phyloP scores from a whole-genome alignment of 116 monocot species.

The Papilionanthe hybrid region DNA sequence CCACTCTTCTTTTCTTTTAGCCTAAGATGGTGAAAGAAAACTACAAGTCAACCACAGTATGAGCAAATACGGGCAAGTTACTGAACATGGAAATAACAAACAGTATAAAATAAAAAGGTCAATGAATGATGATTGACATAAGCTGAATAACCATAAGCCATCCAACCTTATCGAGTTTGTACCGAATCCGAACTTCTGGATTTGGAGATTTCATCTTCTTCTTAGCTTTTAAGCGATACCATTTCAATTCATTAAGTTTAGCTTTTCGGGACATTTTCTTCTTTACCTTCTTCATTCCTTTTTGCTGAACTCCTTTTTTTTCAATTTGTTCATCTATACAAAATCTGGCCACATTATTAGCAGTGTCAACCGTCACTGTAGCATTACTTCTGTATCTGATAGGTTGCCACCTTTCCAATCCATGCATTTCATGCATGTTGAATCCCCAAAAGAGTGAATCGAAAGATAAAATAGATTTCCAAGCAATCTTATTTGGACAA shows the following conservation, averaged over 20 bases:
- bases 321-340: conserved; percentile 25
- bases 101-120: neutral
- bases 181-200: conserved; percentile 86
- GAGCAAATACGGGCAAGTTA: neutral
- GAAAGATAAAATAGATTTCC: neutral
- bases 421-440: neutral
- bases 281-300: conserved; percentile 26
- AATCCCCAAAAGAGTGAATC: conserved; percentile 3
- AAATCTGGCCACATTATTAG: conserved; percentile 49
- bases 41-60: neutral
- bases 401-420: conserved; percentile 18
- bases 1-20: conserved; percentile 97
- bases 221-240: conserved; percentile 85
- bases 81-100: neutral
- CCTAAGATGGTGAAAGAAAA: conserved; percentile 28
- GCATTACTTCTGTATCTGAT: conserved; percentile 40
- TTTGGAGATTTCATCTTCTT: conserved; percentile 94
- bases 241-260: conserved; percentile 74
- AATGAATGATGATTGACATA: neutral
- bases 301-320: conserved; percentile 12
- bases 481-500: neutral
- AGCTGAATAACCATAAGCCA: neutral
- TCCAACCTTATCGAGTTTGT: conserved; percentile 88
- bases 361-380: conserved; percentile 44
- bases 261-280: conserved; percentile 67